Evolutionary conservation across 805 yeast species (phyloP).

Genomic region (Saccharomycopsis malanga): DNA sequence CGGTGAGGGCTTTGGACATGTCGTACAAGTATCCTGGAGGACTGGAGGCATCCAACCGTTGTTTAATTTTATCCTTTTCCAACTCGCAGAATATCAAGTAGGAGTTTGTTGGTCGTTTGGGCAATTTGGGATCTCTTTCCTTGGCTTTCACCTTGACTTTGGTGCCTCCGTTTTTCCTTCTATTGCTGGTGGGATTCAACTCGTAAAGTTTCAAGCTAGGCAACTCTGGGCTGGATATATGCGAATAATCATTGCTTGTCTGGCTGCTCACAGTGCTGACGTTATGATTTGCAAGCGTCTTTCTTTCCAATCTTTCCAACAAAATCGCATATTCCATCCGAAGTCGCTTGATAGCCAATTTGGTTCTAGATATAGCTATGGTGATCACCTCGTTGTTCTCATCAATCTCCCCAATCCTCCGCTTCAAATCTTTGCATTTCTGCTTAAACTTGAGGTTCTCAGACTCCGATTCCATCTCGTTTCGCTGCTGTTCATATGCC

Average conservation of each 20-base stretch:
- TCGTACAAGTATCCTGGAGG: constrained; percentile 51
- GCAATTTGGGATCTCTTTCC: constrained; percentile 74
- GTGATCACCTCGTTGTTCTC: constrained; percentile 70
- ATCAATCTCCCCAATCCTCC: constrained; percentile 64
- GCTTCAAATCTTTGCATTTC: constrained; percentile 66
- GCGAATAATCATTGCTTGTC: constrained; percentile 15
- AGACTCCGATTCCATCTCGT: constrained; percentile 4
- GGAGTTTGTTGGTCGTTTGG: constrained; percentile 87
- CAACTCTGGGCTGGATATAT: constrained; percentile 26
- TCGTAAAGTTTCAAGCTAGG: constrained; percentile 15
- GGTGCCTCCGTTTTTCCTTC: constrained; percentile 23
- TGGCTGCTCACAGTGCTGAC: not conserved
- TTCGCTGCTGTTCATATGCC: not conserved
- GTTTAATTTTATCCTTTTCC: constrained; percentile 67
- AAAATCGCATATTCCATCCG: constrained; percentile 78
- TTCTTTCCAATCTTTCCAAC: constrained; percentile 67
- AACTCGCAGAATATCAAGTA: constrained; percentile 80
- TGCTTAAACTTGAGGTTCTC: constrained; percentile 37
- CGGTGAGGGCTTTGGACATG: constrained; percentile 71
- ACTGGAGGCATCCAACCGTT: constrained; percentile 42
- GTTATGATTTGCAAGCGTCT: constrained; percentile 2
- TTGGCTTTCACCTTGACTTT: constrained; percentile 28
- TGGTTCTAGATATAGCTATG: constrained; percentile 69
- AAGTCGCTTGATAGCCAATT: constrained; percentile 65
- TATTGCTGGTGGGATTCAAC: not conserved